Evolutionary conservation across 169 alveolate species (phyloP).

Genomic region (Plasmodium knowlesi): DNA sequence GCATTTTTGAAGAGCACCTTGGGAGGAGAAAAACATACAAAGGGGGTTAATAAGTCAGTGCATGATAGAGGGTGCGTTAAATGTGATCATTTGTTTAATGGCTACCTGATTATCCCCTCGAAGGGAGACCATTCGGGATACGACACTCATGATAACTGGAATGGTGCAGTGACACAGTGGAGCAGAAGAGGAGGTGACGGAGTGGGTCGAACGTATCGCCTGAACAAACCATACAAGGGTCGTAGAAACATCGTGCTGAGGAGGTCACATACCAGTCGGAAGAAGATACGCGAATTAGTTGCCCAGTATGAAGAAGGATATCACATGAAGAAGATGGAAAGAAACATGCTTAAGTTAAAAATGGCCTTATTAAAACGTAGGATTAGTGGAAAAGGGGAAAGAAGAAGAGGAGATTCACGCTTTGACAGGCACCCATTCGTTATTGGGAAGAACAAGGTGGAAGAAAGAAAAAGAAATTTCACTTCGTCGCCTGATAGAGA

Average conservation of each 20-base stretch:
- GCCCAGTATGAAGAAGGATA: background rate
- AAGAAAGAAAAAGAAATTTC: background rate
- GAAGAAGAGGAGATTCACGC: background rate
- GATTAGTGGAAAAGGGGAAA: slow-evolving; percentile 17
- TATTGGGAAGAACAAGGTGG: background rate
- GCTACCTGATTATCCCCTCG: slow-evolving; percentile 57
- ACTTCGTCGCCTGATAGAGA: slow-evolving; percentile 11
- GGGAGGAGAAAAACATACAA: background rate
- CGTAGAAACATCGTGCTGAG: background rate
- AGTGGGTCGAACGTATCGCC: background rate
- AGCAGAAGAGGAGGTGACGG: background rate
- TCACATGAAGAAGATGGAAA: background rate
- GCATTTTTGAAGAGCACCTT: slow-evolving; percentile 24
- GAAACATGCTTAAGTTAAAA: background rate
- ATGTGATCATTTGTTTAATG: background rate
- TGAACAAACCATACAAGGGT: background rate
- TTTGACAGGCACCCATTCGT: background rate
- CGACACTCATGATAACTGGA: background rate
- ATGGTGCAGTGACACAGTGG: background rate
- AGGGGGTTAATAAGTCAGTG: background rate
- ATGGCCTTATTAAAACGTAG: slow-evolving; percentile 1
- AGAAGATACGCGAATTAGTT: background rate
- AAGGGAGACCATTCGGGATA: background rate
- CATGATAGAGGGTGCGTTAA: background rate
- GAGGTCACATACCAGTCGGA: background rate